Percentiles rank a stretch among this genome's conserved stretches.
phyloP scores from a whole-genome alignment of 1,139 yeast species.

The Hyphopichia khmerensis region DNA sequence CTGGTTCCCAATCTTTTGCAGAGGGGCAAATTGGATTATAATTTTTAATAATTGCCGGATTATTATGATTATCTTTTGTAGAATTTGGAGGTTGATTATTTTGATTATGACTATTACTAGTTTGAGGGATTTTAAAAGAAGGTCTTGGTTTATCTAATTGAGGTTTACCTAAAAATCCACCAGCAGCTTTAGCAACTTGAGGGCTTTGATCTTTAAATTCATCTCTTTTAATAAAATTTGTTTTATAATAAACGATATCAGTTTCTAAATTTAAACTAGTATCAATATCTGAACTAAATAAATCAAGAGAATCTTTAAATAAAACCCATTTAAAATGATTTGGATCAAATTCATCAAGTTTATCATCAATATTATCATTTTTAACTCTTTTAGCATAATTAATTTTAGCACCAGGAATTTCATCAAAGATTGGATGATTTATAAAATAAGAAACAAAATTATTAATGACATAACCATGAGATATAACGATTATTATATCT shows the following conservation, averaged over 20 bases:
- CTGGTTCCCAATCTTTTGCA: slow-evolving; percentile 43
- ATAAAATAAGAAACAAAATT: slow-evolving; percentile 42
- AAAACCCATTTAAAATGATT: slow-evolving; percentile 31
- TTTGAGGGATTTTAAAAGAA: slow-evolving; percentile 23
- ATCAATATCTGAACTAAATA: slow-evolving; percentile 29
- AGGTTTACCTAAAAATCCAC: slow-evolving; percentile 6
- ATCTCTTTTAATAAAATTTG: slow-evolving; percentile 42
- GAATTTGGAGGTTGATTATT: slow-evolving; percentile 2
- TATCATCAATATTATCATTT: slow-evolving; percentile 11
- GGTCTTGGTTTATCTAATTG: slow-evolving; percentile 24
- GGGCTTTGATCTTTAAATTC: slow-evolving; percentile 21
- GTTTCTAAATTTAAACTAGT: slow-evolving; percentile 39
- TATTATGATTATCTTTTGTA: slow-evolving; percentile 6
- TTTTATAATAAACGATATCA: slow-evolving; percentile 46
- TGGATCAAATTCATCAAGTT: slow-evolving; percentile 14
- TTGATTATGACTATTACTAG: slow-evolving; percentile 3
- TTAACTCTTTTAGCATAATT: slow-evolving; percentile 31
- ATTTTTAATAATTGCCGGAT: slow-evolving; percentile 14
- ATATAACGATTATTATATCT: slow-evolving; percentile 40
- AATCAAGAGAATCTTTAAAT: slow-evolving; percentile 32
- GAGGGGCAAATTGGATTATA: slow-evolving; percentile 38
- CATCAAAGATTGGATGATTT: slow-evolving; percentile 48
- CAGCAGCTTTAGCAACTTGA: slow-evolving; percentile 3
- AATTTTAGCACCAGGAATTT: slow-evolving; percentile 42
- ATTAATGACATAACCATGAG: slow-evolving; percentile 46